Conservation (phyloP, 2,329 filamentous ascomycete species). For the Calonectria hongkongensis region DNA sequence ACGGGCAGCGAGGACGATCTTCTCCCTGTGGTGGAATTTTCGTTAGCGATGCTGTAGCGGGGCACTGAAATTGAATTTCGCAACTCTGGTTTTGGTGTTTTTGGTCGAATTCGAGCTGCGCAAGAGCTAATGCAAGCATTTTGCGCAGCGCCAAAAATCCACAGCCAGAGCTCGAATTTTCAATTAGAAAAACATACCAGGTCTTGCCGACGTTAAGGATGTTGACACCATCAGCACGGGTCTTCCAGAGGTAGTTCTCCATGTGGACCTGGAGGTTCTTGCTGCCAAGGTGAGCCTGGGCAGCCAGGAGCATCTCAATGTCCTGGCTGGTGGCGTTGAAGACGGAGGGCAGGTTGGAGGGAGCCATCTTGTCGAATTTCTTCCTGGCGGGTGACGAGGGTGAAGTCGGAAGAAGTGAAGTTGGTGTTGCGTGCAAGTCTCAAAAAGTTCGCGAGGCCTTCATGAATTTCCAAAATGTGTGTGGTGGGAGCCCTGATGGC, state of each 20-base stretch:
- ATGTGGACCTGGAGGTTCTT: slow-evolving; percentile 99
- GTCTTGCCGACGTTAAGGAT: slow-evolving; percentile 99
- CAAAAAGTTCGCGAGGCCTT: slow-evolving; percentile 66
- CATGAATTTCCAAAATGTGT: slow-evolving; percentile 64
- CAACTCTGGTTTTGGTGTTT: slow-evolving; percentile 49
- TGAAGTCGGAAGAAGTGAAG: slow-evolving; percentile 55
- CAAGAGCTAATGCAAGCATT: slow-evolving; percentile 8
- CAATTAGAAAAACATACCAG: slow-evolving; percentile 78
- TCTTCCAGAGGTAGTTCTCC: slow-evolving; percentile 99
- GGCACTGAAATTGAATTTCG: slow-evolving; percentile 31
- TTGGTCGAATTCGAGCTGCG: slow-evolving; percentile 30
- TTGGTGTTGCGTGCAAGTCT: slow-evolving; percentile 54
- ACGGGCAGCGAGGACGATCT: slow-evolving; percentile 98
- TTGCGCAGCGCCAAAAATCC: slow-evolving; percentile 9
- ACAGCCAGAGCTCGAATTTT: slow-evolving; percentile 29
- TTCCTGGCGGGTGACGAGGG: slow-evolving; percentile 58
- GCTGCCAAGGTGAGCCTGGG: slow-evolving; percentile 96
- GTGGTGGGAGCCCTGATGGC: slow-evolving; percentile 58
- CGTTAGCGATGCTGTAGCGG: slow-evolving; percentile 46
- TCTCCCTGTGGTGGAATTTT: slow-evolving; percentile 81
- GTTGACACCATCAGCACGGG: slow-evolving; percentile 98
- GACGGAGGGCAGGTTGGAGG: slow-evolving; percentile 92
- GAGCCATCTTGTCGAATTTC: slow-evolving; percentile 87
- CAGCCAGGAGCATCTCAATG: slow-evolving; percentile 99
- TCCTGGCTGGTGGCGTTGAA: slow-evolving; percentile 99